Conservation (phyloP, 2,329 filamentous ascomycete species). For the Escovopsis sp. region DNA sequence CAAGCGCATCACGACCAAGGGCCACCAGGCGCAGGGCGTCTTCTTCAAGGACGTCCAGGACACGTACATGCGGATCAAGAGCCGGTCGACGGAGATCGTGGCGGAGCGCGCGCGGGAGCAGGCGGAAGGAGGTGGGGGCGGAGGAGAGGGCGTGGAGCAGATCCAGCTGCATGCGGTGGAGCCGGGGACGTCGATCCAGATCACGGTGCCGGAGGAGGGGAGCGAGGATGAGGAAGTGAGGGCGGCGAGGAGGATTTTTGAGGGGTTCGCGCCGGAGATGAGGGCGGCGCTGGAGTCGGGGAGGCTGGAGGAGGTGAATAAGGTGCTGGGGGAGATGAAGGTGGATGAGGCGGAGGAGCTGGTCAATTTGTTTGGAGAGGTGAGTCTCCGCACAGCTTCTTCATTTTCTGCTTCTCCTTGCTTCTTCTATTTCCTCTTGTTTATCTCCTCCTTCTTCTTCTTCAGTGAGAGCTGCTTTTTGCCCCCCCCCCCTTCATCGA, state of each 20-base stretch:
- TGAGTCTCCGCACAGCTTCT: constrained; percentile 25
- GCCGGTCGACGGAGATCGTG: constrained; percentile 56
- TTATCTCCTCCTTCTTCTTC: too few relatives aligned
- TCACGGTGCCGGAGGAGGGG: constrained; percentile 57
- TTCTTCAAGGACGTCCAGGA: constrained; percentile 87
- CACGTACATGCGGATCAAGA: constrained; percentile 71
- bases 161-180: constrained; percentile 96
- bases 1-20: constrained; percentile 80
- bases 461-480: too few relatives aligned
- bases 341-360: constrained; percentile 78
- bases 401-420: neutral
- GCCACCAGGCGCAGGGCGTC: constrained; percentile 77
- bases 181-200: constrained; percentile 81
- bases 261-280: constrained; percentile 68
- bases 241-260: constrained; percentile 59
- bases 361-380: constrained; percentile 62
- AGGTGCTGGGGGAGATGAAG: constrained; percentile 67
- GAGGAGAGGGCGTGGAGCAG: constrained; percentile 57
- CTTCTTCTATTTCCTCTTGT: neutral
- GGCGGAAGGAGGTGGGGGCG: constrained; percentile 18
- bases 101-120: constrained; percentile 35
- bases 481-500: too few relatives aligned
- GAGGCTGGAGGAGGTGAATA: constrained; percentile 49
- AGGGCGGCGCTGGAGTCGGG: constrained; percentile 73
- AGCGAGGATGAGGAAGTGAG: constrained; percentile 51